Conservation (phyloP, 2,329 filamentous ascomycete species). For the Aspergillus sp. region DNA sequence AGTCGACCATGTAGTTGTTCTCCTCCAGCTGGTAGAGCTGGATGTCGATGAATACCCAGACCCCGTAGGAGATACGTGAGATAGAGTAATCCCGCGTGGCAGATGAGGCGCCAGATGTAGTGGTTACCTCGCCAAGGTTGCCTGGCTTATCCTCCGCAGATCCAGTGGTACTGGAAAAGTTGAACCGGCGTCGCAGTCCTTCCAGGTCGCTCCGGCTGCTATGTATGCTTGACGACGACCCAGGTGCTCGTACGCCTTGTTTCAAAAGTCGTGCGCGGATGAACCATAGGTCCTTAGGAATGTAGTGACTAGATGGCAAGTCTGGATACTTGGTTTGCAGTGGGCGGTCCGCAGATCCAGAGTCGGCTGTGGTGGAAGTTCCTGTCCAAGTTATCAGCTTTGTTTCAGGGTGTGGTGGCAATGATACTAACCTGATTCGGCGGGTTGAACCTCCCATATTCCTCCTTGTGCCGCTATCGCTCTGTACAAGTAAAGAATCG, state of each 20-base stretch:
- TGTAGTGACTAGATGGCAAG: conserved; percentile 63
- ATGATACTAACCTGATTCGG: conserved; percentile 36
- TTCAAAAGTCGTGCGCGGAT: conserved; percentile 88
- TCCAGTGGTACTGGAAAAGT: conserved; percentile 32
- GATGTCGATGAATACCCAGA: conserved; percentile 94
- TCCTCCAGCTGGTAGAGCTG: conserved; percentile 94
- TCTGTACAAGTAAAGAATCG: conserved; percentile 92
- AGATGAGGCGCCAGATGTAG: conserved; percentile 35
- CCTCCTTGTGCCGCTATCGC: conserved; percentile 84
- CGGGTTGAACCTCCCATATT: conserved; percentile 69
- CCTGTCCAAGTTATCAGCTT: conserved; percentile 22
- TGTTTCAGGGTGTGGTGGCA: neutral
- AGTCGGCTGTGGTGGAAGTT: conserved; percentile 35
- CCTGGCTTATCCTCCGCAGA: conserved; percentile 35
- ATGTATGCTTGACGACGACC: conserved; percentile 37
- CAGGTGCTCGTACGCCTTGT: conserved; percentile 65
- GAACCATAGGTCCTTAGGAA: conserved; percentile 94
- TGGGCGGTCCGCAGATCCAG: conserved; percentile 32
- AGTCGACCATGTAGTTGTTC: conserved; percentile 93
- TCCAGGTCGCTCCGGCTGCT: conserved; percentile 44
- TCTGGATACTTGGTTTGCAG: conserved; percentile 47
- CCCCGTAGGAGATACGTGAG: conserved; percentile 59
- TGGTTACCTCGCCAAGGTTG: conserved; percentile 31
- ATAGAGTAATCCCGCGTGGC: conserved; percentile 34
- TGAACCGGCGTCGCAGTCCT: conserved; percentile 41